These are phyloP conservation scores for Allodekkera sacchari DNA, from an alignment of 805 yeast species.

Conservation along the genomic window DNA sequence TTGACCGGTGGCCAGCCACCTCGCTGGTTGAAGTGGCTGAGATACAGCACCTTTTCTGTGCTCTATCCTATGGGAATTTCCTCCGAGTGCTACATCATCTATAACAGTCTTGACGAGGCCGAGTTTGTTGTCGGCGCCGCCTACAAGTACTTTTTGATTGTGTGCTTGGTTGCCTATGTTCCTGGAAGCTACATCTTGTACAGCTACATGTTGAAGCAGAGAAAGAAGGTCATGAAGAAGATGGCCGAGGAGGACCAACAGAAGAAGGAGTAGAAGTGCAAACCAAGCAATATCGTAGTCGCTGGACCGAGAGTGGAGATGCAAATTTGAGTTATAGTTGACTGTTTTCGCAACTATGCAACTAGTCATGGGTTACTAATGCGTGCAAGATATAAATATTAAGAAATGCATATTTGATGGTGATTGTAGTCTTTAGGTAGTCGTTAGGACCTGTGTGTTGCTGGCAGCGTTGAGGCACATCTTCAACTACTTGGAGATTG, in stretches of 20 bases:
- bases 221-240: conserved; percentile 62
- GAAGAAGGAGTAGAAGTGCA: conserved; percentile 1
- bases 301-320: too few relatives aligned
- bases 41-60: conserved; percentile 77
- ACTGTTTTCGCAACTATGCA: too few relatives aligned
- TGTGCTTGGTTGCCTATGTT: conserved; percentile 55
- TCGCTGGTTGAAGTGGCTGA: conserved; percentile 49
- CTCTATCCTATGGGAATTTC: conserved; percentile 92
- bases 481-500: too few relatives aligned
- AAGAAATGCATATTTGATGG: too few relatives aligned
- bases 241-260: conserved; percentile 13
- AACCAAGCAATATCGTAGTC: too few relatives aligned
- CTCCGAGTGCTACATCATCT: conserved; percentile 66
- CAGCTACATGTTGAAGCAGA: conserved; percentile 82
- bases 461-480: too few relatives aligned
- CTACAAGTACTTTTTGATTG: conserved; percentile 49
- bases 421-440: too few relatives aligned
- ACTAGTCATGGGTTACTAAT: too few relatives aligned
- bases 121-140: conserved; percentile 36
- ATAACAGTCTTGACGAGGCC: conserved; percentile 65
- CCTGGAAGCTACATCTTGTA: conserved; percentile 85
- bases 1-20: conserved; percentile 46
- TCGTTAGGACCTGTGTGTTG: too few relatives aligned
- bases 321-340: too few relatives aligned
- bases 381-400: too few relatives aligned